Conservation (phyloP, 805 yeast genomes). For the Phaffomyces thermotolerans region DNA sequence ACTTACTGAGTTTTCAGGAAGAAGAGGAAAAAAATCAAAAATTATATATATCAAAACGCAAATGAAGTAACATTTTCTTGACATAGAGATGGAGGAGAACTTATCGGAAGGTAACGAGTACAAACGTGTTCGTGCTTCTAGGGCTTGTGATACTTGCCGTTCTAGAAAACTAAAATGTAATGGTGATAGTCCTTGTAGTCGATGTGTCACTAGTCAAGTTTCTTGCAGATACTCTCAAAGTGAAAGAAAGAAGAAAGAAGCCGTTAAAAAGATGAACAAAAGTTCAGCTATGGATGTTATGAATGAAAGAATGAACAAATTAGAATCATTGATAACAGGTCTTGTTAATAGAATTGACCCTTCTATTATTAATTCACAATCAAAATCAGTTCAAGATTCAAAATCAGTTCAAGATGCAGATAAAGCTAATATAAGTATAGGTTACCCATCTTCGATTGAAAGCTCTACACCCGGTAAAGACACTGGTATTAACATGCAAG, state of each 20-base stretch:
- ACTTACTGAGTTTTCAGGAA: neutral
- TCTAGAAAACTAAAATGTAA: constrained; percentile 76
- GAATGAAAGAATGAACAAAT: constrained; percentile 25
- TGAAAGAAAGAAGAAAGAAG: constrained; percentile 7
- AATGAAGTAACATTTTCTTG: too few species aligned
- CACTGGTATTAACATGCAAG: too few species aligned
- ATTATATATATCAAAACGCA: too few species aligned
- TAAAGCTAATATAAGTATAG: neutral
- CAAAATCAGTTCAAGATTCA: neutral
- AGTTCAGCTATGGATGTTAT: constrained; percentile 7
- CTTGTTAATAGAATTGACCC: constrained; percentile 21
- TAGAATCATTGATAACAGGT: constrained; percentile 28
- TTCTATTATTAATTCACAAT: neutral
- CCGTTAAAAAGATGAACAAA: neutral
- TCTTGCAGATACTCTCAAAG: constrained; percentile 12
- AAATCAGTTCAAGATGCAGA: neutral
- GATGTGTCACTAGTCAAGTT: constrained; percentile 71
- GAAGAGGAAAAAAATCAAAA: too few species aligned
- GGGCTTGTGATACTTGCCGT: constrained; percentile 47
- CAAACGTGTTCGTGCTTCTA: constrained; percentile 28
- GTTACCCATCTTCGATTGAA: neutral
- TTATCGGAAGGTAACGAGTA: neutral
- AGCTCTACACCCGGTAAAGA: neutral
- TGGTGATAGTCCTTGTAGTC: constrained; percentile 72
- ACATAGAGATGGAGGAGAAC: neutral